Conservation (phyloP, 352 stramenopile genomes). For the Phytophthora hibernalis region DNA sequence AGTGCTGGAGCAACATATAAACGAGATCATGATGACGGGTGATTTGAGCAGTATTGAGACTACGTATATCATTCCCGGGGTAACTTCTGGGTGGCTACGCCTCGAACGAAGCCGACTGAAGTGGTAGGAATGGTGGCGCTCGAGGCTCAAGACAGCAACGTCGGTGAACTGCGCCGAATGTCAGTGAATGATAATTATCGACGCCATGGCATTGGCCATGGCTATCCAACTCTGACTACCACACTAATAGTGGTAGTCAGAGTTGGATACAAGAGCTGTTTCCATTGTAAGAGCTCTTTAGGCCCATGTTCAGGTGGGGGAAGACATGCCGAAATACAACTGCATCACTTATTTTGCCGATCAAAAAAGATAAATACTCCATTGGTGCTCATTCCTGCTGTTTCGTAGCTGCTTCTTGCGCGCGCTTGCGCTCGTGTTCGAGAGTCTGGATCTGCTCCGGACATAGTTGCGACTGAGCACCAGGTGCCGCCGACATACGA, state of each 20-base stretch:
- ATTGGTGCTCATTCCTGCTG: slow-evolving; percentile 22
- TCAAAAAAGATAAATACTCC: slow-evolving; percentile 51
- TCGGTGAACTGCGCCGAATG: slow-evolving; percentile 33
- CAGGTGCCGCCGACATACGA: slow-evolving; percentile 42
- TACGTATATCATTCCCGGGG: slow-evolving; percentile 28
- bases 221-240: no score
- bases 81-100: slow-evolving; percentile 37
- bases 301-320: not conserved
- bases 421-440: slow-evolving; percentile 25
- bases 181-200: slow-evolving; percentile 32
- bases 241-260: no score
- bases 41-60: slow-evolving; percentile 29
- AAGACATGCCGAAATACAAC: slow-evolving; percentile 7
- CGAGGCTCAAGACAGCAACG: slow-evolving; percentile 8
- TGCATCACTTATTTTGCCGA: slow-evolving; percentile 18
- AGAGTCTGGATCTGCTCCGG: slow-evolving; percentile 34
- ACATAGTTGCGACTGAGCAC: slow-evolving; percentile 36
- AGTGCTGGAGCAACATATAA: slow-evolving; percentile 22
- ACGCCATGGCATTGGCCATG: slow-evolving; percentile 25
- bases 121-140: slow-evolving; percentile 34
- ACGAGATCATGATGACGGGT: slow-evolving; percentile 15
- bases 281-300: not conserved
- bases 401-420: slow-evolving; percentile 20
- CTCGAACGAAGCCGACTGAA: slow-evolving; percentile 1
- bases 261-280: no score